phyloP scores from a whole-genome alignment of 140 eudicot genomes.

The Ambrosia hybrid region DNA sequence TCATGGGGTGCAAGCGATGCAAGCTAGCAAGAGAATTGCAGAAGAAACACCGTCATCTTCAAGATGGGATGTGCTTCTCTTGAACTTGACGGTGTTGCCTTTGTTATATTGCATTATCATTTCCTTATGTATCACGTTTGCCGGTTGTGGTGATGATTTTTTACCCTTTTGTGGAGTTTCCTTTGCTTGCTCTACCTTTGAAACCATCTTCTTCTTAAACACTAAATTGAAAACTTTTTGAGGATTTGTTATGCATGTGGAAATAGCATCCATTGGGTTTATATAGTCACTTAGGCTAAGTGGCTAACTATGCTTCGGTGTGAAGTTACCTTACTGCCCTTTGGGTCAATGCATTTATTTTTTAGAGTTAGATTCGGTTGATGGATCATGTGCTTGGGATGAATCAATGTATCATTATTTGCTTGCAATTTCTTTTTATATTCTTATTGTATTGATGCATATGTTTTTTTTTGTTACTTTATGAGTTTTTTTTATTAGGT shows the following conservation, averaged over 20 bases:
- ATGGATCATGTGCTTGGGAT: slow-evolving; percentile 34
- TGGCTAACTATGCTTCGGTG: neutral
- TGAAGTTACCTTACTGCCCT: slow-evolving; percentile 34
- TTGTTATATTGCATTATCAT: slow-evolving; percentile 62
- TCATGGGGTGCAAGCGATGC: slow-evolving; percentile 59
- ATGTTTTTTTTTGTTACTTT: neutral
- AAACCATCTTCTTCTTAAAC: slow-evolving; percentile 45
- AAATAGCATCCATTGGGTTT: slow-evolving; percentile 19
- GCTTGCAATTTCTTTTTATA: slow-evolving; percentile 22
- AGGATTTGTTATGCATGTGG: slow-evolving; percentile 4
- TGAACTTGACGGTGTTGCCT: slow-evolving; percentile 69
- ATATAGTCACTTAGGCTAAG: slow-evolving; percentile 32
- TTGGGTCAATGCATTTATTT: slow-evolving; percentile 15
- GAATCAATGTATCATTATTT: slow-evolving; percentile 19
- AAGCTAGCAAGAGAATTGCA: slow-evolving; percentile 77
- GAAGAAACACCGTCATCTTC: slow-evolving; percentile 78
- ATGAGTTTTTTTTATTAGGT: neutral
- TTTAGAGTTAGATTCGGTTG: slow-evolving; percentile 28
- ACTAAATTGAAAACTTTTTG: slow-evolving; percentile 6
- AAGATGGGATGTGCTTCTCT: slow-evolving; percentile 72
- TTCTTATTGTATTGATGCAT: neutral
- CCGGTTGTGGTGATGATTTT: slow-evolving; percentile 24
- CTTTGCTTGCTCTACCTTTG: slow-evolving; percentile 50
- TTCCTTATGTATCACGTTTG: slow-evolving; percentile 35
- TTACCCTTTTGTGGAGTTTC: slow-evolving; percentile 35